These are phyloP conservation scores for Chlorella sp. DNA, from an alignment of 139 green algal genomes.

Conservation along the genomic window DNA sequence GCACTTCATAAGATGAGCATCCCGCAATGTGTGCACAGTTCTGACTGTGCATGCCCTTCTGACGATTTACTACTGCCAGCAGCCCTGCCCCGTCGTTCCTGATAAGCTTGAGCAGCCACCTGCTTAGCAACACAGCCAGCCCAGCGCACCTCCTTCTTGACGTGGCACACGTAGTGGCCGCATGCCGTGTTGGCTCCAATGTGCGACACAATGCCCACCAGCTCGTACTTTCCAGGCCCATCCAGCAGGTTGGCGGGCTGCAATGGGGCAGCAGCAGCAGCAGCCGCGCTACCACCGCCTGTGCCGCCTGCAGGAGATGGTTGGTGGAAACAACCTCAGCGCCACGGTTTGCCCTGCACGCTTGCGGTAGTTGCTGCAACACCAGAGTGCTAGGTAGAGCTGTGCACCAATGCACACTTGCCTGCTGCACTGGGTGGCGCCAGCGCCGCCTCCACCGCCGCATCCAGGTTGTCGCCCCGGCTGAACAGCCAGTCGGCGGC, in stretches of 20 bases:
- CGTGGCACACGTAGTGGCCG: conserved; percentile 97
- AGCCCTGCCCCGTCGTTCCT: too few species aligned
- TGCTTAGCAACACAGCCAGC: conserved; percentile 32
- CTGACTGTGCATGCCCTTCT: too few species aligned
- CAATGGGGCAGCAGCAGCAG: background rate
- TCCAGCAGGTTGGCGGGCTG: background rate
- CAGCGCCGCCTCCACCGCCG: conserved; percentile 56
- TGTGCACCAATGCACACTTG: too few species aligned
- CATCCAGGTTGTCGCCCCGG: conserved; percentile 85
- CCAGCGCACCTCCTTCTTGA: conserved; percentile 69
- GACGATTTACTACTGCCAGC: too few species aligned
- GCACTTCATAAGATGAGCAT: too few species aligned
- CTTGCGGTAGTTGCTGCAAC: too few species aligned
- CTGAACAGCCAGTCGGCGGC: conserved; percentile 96
- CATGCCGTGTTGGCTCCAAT: conserved; percentile 93
- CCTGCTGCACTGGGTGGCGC: background rate
- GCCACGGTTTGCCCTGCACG: too few species aligned
- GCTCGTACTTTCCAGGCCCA: conserved; percentile 77
- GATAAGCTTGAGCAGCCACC: too few species aligned
- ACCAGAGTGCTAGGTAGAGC: too few species aligned
- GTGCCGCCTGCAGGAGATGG: background rate
- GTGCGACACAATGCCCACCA: conserved; percentile 94
- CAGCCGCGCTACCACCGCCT: background rate
- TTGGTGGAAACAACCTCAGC: too few species aligned
- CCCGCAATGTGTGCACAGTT: too few species aligned